Conservation (phyloP, 2,329 filamentous ascomycete species). For the Fonsecaea monophora region DNA sequence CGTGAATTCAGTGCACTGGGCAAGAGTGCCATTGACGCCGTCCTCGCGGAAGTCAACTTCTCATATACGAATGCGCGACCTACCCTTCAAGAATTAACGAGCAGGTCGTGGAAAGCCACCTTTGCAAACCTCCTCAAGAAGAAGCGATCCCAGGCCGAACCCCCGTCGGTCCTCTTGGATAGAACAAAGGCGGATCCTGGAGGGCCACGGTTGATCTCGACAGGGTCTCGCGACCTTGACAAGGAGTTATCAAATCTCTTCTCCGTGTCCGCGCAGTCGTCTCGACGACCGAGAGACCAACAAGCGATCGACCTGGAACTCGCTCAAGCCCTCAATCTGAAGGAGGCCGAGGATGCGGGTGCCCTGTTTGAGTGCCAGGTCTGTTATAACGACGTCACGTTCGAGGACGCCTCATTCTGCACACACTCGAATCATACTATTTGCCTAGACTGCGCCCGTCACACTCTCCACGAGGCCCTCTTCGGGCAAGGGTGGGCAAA, state of each 20-base stretch:
- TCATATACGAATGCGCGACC: slow-evolving; percentile 54
- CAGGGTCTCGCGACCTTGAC: slow-evolving; percentile 54
- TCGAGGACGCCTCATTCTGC: slow-evolving; percentile 57
- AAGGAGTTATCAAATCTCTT: slow-evolving; percentile 49
- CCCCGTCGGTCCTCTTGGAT: slow-evolving; percentile 51
- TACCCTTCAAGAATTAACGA: slow-evolving; percentile 51
- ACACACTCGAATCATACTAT: slow-evolving; percentile 53
- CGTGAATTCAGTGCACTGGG: slow-evolving; percentile 54
- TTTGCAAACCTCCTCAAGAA: slow-evolving; percentile 52
- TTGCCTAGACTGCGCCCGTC: slow-evolving; percentile 76
- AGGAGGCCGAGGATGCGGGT: slow-evolving; percentile 50
- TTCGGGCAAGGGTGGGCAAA: slow-evolving; percentile 92
- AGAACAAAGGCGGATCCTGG: slow-evolving; percentile 41
- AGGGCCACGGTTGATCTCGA: slow-evolving; percentile 49
- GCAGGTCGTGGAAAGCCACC: slow-evolving; percentile 53
- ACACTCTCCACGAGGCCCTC: slow-evolving; percentile 81
- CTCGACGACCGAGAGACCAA: slow-evolving; percentile 46
- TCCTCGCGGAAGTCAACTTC: slow-evolving; percentile 57
- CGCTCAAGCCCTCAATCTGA: slow-evolving; percentile 51
- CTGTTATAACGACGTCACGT: slow-evolving; percentile 55
- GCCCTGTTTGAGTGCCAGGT: slow-evolving; percentile 58
- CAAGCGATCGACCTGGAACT: slow-evolving; percentile 48
- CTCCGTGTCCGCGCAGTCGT: slow-evolving; percentile 47
- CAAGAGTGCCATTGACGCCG: slow-evolving; percentile 54
- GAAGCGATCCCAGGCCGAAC: slow-evolving; percentile 49